phyloP scores from a whole-genome alignment of 192 early-diverging fungal genomes.

The Linnemannia exigua region DNA sequence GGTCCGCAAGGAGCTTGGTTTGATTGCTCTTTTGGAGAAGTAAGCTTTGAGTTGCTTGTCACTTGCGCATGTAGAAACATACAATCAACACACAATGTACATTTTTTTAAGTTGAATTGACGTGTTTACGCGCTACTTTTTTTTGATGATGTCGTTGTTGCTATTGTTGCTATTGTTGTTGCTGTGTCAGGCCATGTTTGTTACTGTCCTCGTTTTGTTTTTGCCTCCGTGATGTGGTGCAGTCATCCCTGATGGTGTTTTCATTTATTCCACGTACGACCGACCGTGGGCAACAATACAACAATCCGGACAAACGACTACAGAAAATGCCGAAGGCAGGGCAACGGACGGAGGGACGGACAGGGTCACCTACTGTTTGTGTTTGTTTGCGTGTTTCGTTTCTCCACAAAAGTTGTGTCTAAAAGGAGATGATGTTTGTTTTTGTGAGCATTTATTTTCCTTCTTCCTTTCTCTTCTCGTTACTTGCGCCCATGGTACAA shows the following conservation, averaged over 20 bases:
- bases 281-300: not conserved
- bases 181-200: no score
- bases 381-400: not conserved
- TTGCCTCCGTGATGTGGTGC: not conserved
- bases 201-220: not conserved
- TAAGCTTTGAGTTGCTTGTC: constrained; percentile 18
- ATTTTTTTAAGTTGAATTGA: not conserved
- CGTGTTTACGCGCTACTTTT: not conserved
- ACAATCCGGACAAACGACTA: not conserved
- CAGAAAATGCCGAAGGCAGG: not conserved
- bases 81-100: not conserved
- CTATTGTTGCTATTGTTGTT: no score
- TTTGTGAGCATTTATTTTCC: not conserved
- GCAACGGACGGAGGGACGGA: not conserved
- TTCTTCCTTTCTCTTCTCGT: no score
- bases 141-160: not conserved
- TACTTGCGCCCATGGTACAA: not conserved
- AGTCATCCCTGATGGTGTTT: not conserved
- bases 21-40: constrained; percentile 69
- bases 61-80: not conserved
- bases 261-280: not conserved
- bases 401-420: constrained; percentile 1
- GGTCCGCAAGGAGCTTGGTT: constrained; percentile 73
- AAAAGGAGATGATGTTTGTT: not conserved
- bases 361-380: not conserved